Percentiles rank a stretch among this genome's conserved stretches.
phyloP scores from a whole-genome alignment of 2,329 filamentous ascomycete species.

The Nakataea oryzae region DNA sequence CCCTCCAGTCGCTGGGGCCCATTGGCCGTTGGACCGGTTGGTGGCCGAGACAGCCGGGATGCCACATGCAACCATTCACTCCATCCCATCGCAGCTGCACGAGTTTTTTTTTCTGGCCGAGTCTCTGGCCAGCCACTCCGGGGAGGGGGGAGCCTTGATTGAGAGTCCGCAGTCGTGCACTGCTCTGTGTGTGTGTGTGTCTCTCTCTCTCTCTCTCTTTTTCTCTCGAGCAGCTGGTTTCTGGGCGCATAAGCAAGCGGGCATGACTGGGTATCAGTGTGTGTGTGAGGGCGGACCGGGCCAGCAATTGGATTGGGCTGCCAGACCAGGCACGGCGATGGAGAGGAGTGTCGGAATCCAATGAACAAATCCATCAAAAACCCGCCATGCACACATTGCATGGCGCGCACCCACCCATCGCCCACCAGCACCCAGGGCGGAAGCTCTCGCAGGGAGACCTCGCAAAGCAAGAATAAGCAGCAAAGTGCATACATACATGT shows the following conservation, averaged over 20 bases:
- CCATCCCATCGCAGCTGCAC: not conserved
- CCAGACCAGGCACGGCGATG: not conserved
- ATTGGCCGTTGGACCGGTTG: not conserved
- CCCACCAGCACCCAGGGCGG: not conserved
- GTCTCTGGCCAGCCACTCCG: not conserved
- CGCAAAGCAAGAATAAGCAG: not conserved
- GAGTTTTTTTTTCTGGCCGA: too few relatives aligned
- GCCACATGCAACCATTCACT: not conserved
- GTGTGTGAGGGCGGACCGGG: too few relatives aligned
- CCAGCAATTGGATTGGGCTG: not conserved
- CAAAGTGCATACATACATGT: not conserved
- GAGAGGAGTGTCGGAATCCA: not conserved
- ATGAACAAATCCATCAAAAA: not conserved
- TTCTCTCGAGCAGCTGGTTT: not conserved
- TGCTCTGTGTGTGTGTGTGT: not conserved
- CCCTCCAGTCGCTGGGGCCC: not conserved
- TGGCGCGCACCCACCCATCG: too few relatives aligned
- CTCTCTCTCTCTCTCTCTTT: too few relatives aligned
- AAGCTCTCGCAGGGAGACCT: too few relatives aligned
- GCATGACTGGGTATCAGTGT: not conserved
- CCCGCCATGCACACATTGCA: not conserved
- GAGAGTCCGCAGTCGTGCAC: not conserved
- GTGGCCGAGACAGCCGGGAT: not conserved
- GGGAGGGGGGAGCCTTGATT: too few relatives aligned
- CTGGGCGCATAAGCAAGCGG: not conserved